These are phyloP conservation scores for Chrysoporthe puriensis DNA, from an alignment of 2,329 filamentous ascomycete genomes.

Conservation along the genomic window DNA sequence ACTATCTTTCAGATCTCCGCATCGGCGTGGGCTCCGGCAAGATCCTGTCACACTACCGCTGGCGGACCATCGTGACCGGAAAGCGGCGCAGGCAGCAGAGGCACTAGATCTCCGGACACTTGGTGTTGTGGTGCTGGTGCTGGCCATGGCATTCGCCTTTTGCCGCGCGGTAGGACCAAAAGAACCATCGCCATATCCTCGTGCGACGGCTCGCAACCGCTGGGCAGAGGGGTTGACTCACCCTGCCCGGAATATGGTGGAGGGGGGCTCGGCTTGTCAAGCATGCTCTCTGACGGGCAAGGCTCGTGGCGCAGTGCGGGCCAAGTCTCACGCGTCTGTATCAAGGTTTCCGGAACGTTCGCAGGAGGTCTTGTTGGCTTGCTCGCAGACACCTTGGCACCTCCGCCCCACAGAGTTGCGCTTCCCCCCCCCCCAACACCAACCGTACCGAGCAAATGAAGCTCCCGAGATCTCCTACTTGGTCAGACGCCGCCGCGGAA, in stretches of 20 bases:
- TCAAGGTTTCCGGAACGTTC: no score
- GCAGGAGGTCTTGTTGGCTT: no score
- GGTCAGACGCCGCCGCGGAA: no score
- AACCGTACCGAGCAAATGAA: background rate
- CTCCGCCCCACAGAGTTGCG: background rate
- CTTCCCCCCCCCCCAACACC: background rate
- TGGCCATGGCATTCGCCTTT: background rate
- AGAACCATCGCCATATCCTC: no score
- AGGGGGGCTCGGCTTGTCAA: background rate
- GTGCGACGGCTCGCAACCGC: background rate
- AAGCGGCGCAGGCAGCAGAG: conserved; percentile 16
- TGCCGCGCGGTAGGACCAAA: background rate
- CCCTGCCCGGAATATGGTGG: background rate
- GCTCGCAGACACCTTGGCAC: no score
- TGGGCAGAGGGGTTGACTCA: background rate
- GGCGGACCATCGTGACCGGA: conserved; percentile 4
- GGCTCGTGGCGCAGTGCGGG: background rate
- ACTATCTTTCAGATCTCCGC: no score
- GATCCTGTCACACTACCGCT: no score
- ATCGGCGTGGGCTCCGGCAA: no score
- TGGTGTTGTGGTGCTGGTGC: background rate
- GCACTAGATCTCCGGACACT: background rate
- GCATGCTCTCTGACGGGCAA: background rate
- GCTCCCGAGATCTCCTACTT: no score
- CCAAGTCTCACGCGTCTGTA: background rate